phyloP scores from a whole-genome alignment of 768 basidiomycete species.

The Kwoniella dendrophila region DNA sequence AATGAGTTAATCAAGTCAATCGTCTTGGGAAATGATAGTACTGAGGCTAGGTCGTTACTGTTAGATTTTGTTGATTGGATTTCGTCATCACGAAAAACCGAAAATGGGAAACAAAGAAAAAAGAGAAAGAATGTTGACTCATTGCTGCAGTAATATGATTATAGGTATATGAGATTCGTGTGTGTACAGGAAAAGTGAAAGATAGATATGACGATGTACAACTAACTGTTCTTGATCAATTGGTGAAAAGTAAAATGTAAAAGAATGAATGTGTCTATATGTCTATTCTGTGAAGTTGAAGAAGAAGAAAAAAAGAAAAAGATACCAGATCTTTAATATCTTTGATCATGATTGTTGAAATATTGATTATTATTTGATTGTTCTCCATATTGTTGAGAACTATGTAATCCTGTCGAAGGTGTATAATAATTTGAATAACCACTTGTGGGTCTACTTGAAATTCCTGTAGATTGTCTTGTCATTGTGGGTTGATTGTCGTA shows the following conservation, averaged over 20 bases:
- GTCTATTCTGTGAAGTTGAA: not conserved
- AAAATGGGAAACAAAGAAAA: no score
- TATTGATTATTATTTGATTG: not conserved
- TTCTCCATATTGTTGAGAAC: not conserved
- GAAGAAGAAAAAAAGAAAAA: not conserved
- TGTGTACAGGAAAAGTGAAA: no score
- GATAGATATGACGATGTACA: no score
- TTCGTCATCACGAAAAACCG: no score
- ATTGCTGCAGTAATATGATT: no score
- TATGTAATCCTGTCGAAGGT: slow-evolving; percentile 11
- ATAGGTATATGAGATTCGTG: no score
- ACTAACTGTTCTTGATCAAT: no score
- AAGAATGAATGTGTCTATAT: slow-evolving; percentile 1
- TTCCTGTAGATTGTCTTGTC: slow-evolving; percentile 14
- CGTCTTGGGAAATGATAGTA: no score
- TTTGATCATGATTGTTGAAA: slow-evolving; percentile 7
- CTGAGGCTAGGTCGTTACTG: no score
- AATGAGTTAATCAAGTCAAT: no score
- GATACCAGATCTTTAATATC: not conserved
- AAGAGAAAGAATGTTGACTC: no score
- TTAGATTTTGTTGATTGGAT: no score
- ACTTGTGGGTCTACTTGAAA: slow-evolving; percentile 14
- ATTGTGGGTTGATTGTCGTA: not conserved
- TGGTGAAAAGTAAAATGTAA: not conserved
- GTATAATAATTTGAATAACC: slow-evolving; percentile 30